phyloP scores from a whole-genome alignment of 2,329 filamentous ascomycete species.

The Eurotiales sp. region DNA sequence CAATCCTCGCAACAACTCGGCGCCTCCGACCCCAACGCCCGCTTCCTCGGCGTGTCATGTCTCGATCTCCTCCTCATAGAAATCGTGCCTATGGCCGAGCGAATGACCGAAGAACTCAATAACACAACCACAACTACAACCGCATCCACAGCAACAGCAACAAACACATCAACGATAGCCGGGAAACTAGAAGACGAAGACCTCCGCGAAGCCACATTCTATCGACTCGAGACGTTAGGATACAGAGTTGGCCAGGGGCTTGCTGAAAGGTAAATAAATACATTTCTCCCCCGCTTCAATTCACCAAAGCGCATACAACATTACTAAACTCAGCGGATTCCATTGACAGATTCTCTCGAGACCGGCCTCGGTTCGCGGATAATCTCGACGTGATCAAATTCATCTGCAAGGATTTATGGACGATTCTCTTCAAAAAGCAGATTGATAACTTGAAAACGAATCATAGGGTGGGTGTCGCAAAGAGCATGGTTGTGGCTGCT shows the following conservation, averaged over 20 bases:
- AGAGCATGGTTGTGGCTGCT: too few relatives aligned
- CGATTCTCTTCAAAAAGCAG: constrained; percentile 89
- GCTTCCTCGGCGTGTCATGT: constrained; percentile 76
- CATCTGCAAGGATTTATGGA: constrained; percentile 97
- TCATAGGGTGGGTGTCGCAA: constrained; percentile 70
- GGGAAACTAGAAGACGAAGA: constrained; percentile 56
- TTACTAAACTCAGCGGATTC: too few relatives aligned
- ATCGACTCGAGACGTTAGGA: constrained; percentile 75
- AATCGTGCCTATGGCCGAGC: constrained; percentile 88
- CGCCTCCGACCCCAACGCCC: constrained; percentile 67
- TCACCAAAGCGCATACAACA: too few relatives aligned
- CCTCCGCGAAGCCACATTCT: constrained; percentile 78
- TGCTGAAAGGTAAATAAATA: constrained; percentile 87
- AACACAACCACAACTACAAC: background rate
- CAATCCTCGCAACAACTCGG: constrained; percentile 62
- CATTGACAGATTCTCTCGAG: constrained; percentile 44
- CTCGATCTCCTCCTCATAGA: constrained; percentile 96
- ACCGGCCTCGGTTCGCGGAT: constrained; percentile 83
- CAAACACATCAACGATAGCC: constrained; percentile 12
- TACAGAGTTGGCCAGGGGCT: constrained; percentile 91
- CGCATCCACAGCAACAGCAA: background rate
- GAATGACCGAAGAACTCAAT: constrained; percentile 68
- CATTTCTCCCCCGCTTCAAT: too few relatives aligned
- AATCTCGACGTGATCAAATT: constrained; percentile 97
- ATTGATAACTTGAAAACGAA: constrained; percentile 99